Percentiles rank a stretch among this genome's conserved stretches.
Conservation (phyloP, 2,329 filamentous ascomycete genomes). For the Aspergillus texensis region DNA sequence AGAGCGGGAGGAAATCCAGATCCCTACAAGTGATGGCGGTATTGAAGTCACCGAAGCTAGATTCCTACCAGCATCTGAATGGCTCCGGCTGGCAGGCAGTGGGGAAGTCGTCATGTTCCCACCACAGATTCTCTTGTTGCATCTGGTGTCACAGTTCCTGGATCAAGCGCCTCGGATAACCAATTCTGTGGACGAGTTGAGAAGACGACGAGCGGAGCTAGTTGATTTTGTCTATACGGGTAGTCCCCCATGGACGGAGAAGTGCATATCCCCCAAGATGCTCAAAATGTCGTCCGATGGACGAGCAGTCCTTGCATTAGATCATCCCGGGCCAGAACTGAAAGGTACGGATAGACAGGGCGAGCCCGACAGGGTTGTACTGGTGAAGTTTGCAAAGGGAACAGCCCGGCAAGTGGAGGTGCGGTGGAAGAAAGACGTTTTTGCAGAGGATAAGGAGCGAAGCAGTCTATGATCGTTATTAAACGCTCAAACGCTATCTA, state of each 20-base stretch:
- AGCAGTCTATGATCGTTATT: conserved; percentile 31
- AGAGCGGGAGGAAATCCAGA: conserved; percentile 62
- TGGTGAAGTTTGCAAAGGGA: conserved; percentile 60
- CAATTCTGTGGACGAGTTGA: conserved; percentile 31
- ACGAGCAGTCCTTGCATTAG: conserved; percentile 55
- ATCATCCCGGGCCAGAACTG: conserved; percentile 59
- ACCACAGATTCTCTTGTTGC: conserved; percentile 72
- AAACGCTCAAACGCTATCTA: neutral
- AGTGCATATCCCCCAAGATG: conserved; percentile 49
- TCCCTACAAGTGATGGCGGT: conserved; percentile 71
- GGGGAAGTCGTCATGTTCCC: conserved; percentile 84
- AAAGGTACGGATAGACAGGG: conserved; percentile 53
- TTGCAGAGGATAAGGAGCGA: conserved; percentile 38
- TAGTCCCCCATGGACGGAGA: conserved; percentile 49
- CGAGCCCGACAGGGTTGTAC: conserved; percentile 57
- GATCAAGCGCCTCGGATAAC: conserved; percentile 36
- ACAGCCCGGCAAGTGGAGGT: conserved; percentile 61
- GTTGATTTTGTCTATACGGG: conserved; percentile 52
- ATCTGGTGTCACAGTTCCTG: conserved; percentile 55
- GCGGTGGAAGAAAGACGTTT: conserved; percentile 50
- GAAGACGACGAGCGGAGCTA: conserved; percentile 47
- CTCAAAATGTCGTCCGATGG: conserved; percentile 48
- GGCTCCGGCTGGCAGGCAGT: conserved; percentile 65
- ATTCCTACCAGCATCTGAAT: conserved; percentile 71
- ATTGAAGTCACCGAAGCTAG: conserved; percentile 73